A percentile compares a stretch with the other conserved stretches of the same genome.
These are phyloP conservation scores for Acarospora socialis DNA, from an alignment of 2,329 filamentous ascomycete genomes.

Conservation along the genomic window DNA sequence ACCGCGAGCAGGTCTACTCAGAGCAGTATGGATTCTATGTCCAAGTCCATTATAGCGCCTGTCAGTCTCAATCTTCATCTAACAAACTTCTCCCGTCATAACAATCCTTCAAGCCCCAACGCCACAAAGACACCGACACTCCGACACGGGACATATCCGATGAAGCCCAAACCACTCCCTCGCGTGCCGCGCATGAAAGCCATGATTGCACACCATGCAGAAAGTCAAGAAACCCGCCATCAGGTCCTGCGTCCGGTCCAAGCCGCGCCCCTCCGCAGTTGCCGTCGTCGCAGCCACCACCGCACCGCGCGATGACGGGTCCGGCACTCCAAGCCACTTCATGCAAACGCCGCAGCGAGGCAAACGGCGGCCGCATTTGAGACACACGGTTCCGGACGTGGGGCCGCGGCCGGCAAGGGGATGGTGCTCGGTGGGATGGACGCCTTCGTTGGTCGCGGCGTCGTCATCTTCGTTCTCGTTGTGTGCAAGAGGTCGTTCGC, in stretches of 20 bases:
- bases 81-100: too few relatives aligned
- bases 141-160: constrained; percentile 38
- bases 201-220: constrained; percentile 49
- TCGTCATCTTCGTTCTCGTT: constrained; percentile 23
- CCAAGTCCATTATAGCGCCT: too few relatives aligned
- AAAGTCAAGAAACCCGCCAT: constrained; percentile 45
- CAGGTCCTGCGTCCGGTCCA: constrained; percentile 22
- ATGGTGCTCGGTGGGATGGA: constrained; percentile 23
- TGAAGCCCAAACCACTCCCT: constrained; percentile 45
- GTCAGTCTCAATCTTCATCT: too few relatives aligned
- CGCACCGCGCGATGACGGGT: constrained; percentile 28
- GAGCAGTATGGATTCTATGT: too few relatives aligned
- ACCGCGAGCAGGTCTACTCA: too few relatives aligned
- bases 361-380: constrained; percentile 47
- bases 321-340: constrained; percentile 45
- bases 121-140: constrained; percentile 38
- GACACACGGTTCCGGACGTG: constrained; percentile 39
- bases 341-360: constrained; percentile 49
- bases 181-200: constrained; percentile 49
- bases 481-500: constrained; percentile 41
- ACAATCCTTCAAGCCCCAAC: too few relatives aligned
- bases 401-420: constrained; percentile 16
- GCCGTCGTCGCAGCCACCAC: constrained; percentile 19
- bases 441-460: constrained; percentile 19
- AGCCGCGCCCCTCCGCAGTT: constrained; percentile 16